Percentiles rank a stretch among this genome's conserved stretches.
These are phyloP conservation scores for Pogostemon cablin DNA, from an alignment of 257 asterid species.

Conservation along the genomic window DNA sequence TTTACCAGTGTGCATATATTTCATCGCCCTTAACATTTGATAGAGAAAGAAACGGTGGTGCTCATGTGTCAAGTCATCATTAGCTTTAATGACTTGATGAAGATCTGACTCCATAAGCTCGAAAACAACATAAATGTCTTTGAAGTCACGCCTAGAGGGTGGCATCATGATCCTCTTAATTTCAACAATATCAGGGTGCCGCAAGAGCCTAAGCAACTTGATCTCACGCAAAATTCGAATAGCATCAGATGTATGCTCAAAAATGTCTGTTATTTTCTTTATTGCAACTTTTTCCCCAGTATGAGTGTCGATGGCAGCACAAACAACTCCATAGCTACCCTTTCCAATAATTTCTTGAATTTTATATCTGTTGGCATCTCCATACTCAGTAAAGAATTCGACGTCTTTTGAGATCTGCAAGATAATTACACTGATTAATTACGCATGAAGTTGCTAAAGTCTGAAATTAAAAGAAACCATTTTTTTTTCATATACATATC, in stretches of 20 bases:
- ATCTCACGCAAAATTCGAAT: constrained; percentile 83
- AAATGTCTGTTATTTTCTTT: constrained; percentile 83
- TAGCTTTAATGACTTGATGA: constrained; percentile 94
- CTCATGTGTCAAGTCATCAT: constrained; percentile 88
- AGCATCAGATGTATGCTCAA: constrained; percentile 88
- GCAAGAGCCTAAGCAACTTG: constrained; percentile 79
- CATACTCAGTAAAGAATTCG: constrained; percentile 83
- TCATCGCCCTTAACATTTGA: constrained; percentile 88
- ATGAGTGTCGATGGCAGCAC: constrained; percentile 88
- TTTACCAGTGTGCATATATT: constrained; percentile 91
- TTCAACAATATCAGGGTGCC: constrained; percentile 94
- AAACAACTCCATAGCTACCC: constrained; percentile 96
- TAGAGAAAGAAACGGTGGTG: constrained; percentile 92
- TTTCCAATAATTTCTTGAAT: constrained; percentile 86
- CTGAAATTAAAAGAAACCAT: neutral
- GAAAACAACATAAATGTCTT: constrained; percentile 83
- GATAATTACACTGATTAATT: constrained; percentile 25
- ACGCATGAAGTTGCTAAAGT: neutral
- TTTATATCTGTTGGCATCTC: constrained; percentile 82
- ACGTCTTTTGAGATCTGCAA: constrained; percentile 65
- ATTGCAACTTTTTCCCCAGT: constrained; percentile 92
- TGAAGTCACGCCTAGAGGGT: constrained; percentile 82
- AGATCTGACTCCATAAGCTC: constrained; percentile 99
- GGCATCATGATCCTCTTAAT: constrained; percentile 90
- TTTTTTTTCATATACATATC: neutral